Base-by-base conservation (phyloP, 2,329 filamentous ascomycete genomes). In the Exophiala spinifera region DNA sequence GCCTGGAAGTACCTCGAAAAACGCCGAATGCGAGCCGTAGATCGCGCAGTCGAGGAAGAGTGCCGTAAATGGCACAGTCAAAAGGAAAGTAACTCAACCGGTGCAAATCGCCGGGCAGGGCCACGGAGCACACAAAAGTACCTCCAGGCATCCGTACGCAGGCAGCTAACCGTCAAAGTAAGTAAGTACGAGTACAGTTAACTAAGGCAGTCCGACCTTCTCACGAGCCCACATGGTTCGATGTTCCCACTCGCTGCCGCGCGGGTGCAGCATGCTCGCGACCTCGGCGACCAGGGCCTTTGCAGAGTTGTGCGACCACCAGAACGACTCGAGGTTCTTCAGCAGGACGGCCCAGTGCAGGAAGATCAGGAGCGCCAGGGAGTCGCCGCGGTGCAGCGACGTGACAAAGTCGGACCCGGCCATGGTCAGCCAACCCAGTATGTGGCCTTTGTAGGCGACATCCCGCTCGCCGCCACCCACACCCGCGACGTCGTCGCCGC, bases 271-370 rank as follows among this genome's bases (percentile, higher is more conserved):
- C 6, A 55, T 46, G 17, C 17, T 15, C 13, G 47, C 23, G 21
- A 51, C 33, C 25, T 55, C 47, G 3, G 21, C 31, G 40, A 55
- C 46, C 28, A 55, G 34, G 4, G 31, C 37, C 14, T 36, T 62
- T 1, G 67, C 69, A 3, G 69, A 69, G 8, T 65, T 64, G 17
- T 61, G 62, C n/a, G 68, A 67, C 69, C 69, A 71, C 69, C 69
- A 71, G 45, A 65, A 55, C 4, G 63, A 65, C 59, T 71, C 63
- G 19, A 71, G 57, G 39, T 67, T 60, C 5, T 64, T 64, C 1
- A 72, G 59, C 3, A 71, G 39, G 10, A 69, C 67, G 1, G 66
- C 69, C 69, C 69, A 72, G 44, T 72, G 65, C 64, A 69, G 65
- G 10, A 71, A 63, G 20, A 70, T 65, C 36, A 72, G 48, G 8